Evolutionary conservation across 495 filamentous ascomycete genomes (phyloP), one percentile per base, ranked within the genome.

Genomic region (Daldinia concentrica): DNA sequence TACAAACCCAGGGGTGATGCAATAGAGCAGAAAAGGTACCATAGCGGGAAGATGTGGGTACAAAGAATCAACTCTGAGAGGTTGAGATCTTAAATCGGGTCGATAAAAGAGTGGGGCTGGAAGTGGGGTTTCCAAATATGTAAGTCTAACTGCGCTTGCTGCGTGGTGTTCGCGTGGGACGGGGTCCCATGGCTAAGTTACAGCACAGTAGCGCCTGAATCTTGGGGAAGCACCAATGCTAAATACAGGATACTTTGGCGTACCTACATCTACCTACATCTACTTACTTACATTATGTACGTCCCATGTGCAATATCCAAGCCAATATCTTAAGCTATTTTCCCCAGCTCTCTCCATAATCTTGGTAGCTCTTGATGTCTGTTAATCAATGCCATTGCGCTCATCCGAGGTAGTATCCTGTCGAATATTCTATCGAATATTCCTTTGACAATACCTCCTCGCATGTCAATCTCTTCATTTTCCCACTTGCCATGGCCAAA

Each of bases 401-500:
- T 36, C 51, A 22, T 29, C 27, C 56, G 27, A 59, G 54, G 59
- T 68, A 63, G 59, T 58, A 75, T 68, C 54, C 14, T 69, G 27
- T 56, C 30, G 26, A 66, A 61, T 64, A 62, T 32, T 7, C 52
- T 62, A 22, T 22, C 43, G 19, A 48, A 48, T 48, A 48, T 48
- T 22, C 19, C 9, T 22, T 48, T 8, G 43, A 48, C 19, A 48
- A 9, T 48, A 48, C 19, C 60, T 63, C 61, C 67, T 71, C 74
- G 77, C 75, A 83, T 84, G 82, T 78, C 58, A 76, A 71, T 68
- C 73, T 61, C 68, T 62, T 66, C 54, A 50, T 64, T 62, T 69
- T 71, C 55, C 59, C 30, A 66, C 62, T 71, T 74, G 78, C 64
- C 74, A 88, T 87, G 86, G 86, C 86, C 77, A 86, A 87, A 76